A percentile compares a stretch with the other conserved stretches of the same genome.
Conservation (phyloP, 495 filamentous ascomycete genomes). For the Clohesyomyces aquaticus region DNA sequence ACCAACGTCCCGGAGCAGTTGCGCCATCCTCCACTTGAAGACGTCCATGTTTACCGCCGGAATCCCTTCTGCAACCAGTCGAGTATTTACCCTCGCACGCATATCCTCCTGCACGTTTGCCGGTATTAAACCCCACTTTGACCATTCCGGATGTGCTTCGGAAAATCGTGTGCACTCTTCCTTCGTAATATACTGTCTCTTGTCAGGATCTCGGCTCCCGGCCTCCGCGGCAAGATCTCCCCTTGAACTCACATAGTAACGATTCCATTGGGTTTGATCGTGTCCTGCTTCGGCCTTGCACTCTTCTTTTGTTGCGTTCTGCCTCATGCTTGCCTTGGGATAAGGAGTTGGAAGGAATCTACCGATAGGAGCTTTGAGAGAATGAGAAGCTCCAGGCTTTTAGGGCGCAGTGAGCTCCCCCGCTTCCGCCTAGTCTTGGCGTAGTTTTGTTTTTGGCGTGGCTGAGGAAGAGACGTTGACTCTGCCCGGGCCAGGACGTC, state of each 20-base stretch:
- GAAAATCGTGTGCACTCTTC: slow-evolving; percentile 30
- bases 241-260: slow-evolving; percentile 36
- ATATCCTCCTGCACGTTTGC: slow-evolving; percentile 35
- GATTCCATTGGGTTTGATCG: slow-evolving; percentile 33
- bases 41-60: slow-evolving; percentile 32
- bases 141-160: slow-evolving; percentile 31
- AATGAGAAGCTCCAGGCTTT: slow-evolving; percentile 34
- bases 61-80: slow-evolving; percentile 31
- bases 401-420: slow-evolving; percentile 37
- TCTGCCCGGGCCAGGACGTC: slow-evolving; percentile 37
- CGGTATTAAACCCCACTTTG: slow-evolving; percentile 31
- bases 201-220: slow-evolving; percentile 1
- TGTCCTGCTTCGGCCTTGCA: slow-evolving; percentile 26
- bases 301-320: slow-evolving; percentile 30
- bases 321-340: slow-evolving; percentile 15
- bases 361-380: slow-evolving; percentile 25
- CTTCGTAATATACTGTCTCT: slow-evolving; percentile 32
- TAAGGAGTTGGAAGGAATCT: too few relatives aligned
- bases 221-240: not conserved
- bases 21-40: slow-evolving; percentile 34
- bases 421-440: slow-evolving; percentile 38
- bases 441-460: slow-evolving; percentile 36
- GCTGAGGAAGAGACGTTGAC: slow-evolving; percentile 35
- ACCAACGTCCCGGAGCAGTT: slow-evolving; percentile 30
- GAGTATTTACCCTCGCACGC: slow-evolving; percentile 29